phyloP scores from a whole-genome alignment of 179 eudicot species.

The Drosera spatulata region DNA sequence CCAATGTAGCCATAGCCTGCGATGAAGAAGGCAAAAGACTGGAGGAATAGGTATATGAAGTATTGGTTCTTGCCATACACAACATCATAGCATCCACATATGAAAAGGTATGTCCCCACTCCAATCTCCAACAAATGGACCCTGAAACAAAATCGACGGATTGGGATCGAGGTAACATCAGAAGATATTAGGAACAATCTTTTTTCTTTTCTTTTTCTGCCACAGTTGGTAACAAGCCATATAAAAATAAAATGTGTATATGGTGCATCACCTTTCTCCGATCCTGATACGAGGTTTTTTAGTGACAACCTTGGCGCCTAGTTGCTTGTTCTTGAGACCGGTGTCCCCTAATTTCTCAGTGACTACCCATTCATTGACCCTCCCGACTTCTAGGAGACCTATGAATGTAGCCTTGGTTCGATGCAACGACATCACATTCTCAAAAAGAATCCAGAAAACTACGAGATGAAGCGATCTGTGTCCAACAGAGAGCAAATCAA shows the following conservation, averaged over 20 bases:
- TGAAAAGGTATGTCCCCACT: slow-evolving; percentile 60
- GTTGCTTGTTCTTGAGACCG: slow-evolving; percentile 41
- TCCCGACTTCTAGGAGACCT: slow-evolving; percentile 68
- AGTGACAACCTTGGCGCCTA: slow-evolving; percentile 11
- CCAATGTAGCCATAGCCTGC: slow-evolving; percentile 84
- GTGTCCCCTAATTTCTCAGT: slow-evolving; percentile 89
- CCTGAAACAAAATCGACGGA: slow-evolving; percentile 19
- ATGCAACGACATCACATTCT: slow-evolving; percentile 48
- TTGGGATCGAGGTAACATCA: too few species aligned
- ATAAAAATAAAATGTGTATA: too few species aligned
- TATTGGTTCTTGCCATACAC: slow-evolving; percentile 59
- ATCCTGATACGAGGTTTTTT: slow-evolving; percentile 3
- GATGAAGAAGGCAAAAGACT: slow-evolving; percentile 59
- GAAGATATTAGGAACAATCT: too few species aligned
- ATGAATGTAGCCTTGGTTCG: slow-evolving; percentile 50
- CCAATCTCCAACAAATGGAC: slow-evolving; percentile 60
- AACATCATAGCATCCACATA: slow-evolving; percentile 57
- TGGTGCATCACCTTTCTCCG: too few species aligned
- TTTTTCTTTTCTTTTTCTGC: too few species aligned
- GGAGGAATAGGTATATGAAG: slow-evolving; percentile 78
- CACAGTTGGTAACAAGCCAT: too few species aligned
- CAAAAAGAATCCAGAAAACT: slow-evolving; percentile 41
- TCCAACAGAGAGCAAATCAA: background rate
- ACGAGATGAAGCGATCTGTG: slow-evolving; percentile 36
- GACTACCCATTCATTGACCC: slow-evolving; percentile 92